A percentile compares a stretch with the other conserved stretches of the same genome.
phyloP scores from a whole-genome alignment of 2,329 filamentous ascomycete species.

The Teratosphaeria pseudoeucalypti region DNA sequence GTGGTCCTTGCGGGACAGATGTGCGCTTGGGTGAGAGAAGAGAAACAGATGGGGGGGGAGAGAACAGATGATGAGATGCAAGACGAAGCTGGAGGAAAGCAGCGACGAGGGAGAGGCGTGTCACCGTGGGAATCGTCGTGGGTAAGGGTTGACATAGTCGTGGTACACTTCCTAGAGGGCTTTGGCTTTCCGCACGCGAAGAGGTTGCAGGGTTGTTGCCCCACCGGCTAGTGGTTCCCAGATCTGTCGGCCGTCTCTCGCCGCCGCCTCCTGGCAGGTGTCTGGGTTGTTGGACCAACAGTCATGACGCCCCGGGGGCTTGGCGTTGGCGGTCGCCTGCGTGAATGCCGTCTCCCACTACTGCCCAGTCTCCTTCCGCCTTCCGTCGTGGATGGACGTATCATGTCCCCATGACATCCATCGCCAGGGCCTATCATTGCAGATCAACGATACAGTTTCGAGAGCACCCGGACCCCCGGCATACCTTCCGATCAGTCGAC shows the following conservation, averaged over 20 bases:
- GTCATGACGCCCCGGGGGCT: neutral
- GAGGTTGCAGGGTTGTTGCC: neutral
- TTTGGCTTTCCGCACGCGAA: neutral
- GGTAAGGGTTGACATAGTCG: neutral
- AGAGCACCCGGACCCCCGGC: no score
- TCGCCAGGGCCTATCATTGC: no score
- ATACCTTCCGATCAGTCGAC: neutral
- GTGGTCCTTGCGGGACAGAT: neutral
- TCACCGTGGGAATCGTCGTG: neutral
- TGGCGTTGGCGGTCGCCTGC: neutral
- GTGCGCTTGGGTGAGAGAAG: neutral
- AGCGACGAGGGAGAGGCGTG: neutral
- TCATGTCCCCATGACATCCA: neutral
- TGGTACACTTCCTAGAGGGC: neutral
- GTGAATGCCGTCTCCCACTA: neutral
- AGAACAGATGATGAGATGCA: neutral
- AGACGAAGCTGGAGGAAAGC: neutral
- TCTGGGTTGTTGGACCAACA: neutral
- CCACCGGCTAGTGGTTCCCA: neutral
- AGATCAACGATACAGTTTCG: no score
- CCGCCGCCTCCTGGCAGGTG: neutral
- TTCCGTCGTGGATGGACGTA: no score
- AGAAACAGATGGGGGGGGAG: neutral
- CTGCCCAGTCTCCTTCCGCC: neutral
- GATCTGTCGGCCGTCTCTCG: neutral